Percentiles rank a stretch among this genome's conserved stretches.
Evolutionary conservation across 805 yeast genomes (phyloP).

Genomic region (Schizosaccharomyces japonicus): DNA sequence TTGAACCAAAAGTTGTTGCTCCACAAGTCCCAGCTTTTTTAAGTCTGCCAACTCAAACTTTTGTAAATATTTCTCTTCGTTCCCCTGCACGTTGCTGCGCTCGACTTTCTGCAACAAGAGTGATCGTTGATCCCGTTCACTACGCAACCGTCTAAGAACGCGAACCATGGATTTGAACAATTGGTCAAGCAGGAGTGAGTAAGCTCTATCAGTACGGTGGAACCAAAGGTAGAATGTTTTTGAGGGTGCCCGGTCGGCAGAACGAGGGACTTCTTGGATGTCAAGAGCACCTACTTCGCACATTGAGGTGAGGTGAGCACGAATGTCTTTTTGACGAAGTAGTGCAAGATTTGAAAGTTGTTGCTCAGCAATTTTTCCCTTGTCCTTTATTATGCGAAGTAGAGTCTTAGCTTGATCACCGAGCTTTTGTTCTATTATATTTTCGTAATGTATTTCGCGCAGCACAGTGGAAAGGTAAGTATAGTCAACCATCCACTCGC

Average conservation of each 20-base stretch:
- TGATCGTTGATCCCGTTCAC: background rate
- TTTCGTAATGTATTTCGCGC: conserved; percentile 16
- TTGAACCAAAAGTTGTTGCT: background rate
- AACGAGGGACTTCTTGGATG: conserved; percentile 80
- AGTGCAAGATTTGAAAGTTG: conserved; percentile 42
- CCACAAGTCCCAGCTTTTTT: background rate
- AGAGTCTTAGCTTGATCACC: conserved; percentile 41
- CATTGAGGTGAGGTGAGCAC: conserved; percentile 44
- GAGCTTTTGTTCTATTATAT: conserved; percentile 15
- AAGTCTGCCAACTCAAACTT: background rate
- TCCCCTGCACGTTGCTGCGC: background rate
- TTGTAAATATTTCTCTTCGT: background rate
- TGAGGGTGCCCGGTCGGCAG: conserved; percentile 75
- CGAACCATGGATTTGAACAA: background rate
- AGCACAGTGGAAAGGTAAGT: conserved; percentile 13
- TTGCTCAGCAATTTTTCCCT: conserved; percentile 64
- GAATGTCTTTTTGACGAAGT: conserved; percentile 51
- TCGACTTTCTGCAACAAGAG: background rate
- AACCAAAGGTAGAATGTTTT: conserved; percentile 68
- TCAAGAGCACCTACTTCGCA: conserved; percentile 52
- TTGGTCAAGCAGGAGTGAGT: conserved; percentile 22
- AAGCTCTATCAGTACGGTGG: conserved; percentile 32
- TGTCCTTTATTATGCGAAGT: conserved; percentile 47
- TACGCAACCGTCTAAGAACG: background rate
- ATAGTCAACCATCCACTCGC: conserved; percentile 22